Base-by-base conservation (phyloP, 352 stramenopile genomes). In the Elongisporangium undulatum region DNA sequence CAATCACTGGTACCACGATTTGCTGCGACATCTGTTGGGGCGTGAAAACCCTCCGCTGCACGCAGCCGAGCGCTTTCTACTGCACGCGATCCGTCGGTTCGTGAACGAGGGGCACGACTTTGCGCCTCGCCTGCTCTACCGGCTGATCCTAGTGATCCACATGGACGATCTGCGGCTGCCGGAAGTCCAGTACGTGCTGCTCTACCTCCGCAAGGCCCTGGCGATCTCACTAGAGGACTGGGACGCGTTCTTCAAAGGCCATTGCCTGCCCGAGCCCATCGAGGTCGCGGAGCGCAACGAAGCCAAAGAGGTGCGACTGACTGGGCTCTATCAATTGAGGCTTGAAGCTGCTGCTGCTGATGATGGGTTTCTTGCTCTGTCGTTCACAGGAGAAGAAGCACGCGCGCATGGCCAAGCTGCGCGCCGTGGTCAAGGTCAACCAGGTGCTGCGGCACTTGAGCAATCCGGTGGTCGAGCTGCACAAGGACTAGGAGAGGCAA, bases 131-230 rank as follows among this genome's bases (percentile, higher is more conserved):
- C 49, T 85, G 29, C 62, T 92, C 24, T 85, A 69, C 34, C 57
- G 68, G 16, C 49, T 92, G 10, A 63, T 89, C 7, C 58, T 77
- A 41, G 51, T 67, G 3, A 56, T 92, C 26, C 64, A 87, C 51
- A 51, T 49, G 15, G 76, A 87, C 26, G 80, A 92, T 58, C 54
- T 90, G 9, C 20, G 51, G n/a, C 5, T 78, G 3, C 7, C 34
- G 0, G 72, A 75, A 51, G 70, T 85, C 16, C 77, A 92, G 58
- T 65, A 85, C n/a, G 61, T 80, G 29, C 63, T 92, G 17, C 58
- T 65, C 22, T 85, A 75, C 51, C 53, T 92, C 22, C 69, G 72
- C 4, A 66, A 64, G 5, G 72, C 63, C 6, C 54, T 88, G 50
- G 34, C 29, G 4, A 64, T 90, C 8, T 49, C 63, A 1, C 17